A percentile compares a stretch with the other conserved stretches of the same genome.
These are phyloP conservation scores for Penicillium mononematosum DNA, from an alignment of 495 filamentous ascomycete genomes.

Conservation along the genomic window DNA sequence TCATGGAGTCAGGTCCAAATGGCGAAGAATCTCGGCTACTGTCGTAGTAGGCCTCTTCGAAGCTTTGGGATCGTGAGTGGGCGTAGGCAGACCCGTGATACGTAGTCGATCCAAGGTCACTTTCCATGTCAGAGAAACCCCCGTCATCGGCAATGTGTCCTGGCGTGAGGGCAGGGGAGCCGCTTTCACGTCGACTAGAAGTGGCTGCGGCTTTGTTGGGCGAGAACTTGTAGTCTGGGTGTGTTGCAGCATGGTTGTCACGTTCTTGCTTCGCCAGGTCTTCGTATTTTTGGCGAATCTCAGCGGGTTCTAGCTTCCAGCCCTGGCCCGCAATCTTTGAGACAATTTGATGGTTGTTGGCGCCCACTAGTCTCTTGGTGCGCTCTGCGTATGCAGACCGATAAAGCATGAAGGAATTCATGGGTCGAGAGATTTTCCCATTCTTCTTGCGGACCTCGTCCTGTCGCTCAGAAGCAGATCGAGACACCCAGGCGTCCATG, in stretches of 20 bases:
- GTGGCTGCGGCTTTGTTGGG: slow-evolving; percentile 67
- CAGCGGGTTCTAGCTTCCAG: slow-evolving; percentile 77
- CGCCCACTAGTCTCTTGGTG: slow-evolving; percentile 74
- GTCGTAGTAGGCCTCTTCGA: slow-evolving; percentile 29
- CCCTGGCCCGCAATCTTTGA: slow-evolving; percentile 79
- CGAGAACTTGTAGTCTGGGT: slow-evolving; percentile 94
- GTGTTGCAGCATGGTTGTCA: slow-evolving; percentile 78
- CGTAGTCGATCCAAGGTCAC: slow-evolving; percentile 9
- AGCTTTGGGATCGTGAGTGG: slow-evolving; percentile 27
- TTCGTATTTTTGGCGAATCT: slow-evolving; percentile 77
- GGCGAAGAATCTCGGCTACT: slow-evolving; percentile 39
- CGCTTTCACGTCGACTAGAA: slow-evolving; percentile 33
- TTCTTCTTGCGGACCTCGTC: slow-evolving; percentile 67
- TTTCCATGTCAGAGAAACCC: slow-evolving; percentile 7
- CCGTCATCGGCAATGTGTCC: slow-evolving; percentile 16
- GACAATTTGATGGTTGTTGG: slow-evolving; percentile 94
- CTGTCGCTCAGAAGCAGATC: slow-evolving; percentile 62
- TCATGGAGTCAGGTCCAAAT: slow-evolving; percentile 28
- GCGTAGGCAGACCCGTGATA: slow-evolving; percentile 13
- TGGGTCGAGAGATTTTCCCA: slow-evolving; percentile 83
- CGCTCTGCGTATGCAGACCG: slow-evolving; percentile 88
- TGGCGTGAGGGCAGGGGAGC: slow-evolving; percentile 3
- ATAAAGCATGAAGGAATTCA: slow-evolving; percentile 99
- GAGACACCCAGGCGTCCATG: slow-evolving; percentile 79
- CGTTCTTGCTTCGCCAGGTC: slow-evolving; percentile 78